Evolutionary conservation across 2,329 filamentous ascomycete species (phyloP).

Genomic region (Exophiala alcalophila): DNA sequence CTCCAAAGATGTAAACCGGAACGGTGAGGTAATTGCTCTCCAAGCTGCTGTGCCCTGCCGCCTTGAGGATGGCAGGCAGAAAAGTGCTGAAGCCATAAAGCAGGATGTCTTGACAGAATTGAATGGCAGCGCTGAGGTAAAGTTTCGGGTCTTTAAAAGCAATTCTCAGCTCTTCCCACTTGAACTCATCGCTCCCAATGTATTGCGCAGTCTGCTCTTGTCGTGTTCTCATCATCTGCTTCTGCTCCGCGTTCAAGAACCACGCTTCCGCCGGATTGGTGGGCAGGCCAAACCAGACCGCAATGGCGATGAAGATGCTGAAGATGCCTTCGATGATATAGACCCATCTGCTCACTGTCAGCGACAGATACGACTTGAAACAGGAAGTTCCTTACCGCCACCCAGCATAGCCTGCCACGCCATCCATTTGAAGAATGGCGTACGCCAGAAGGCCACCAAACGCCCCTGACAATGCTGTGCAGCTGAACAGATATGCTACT

Average conservation of each 20-base stretch:
- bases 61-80: slow-evolving; percentile 40
- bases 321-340: slow-evolving; percentile 53
- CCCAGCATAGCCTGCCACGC: slow-evolving; percentile 44
- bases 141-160: slow-evolving; percentile 37
- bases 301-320: slow-evolving; percentile 41
- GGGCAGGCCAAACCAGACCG: slow-evolving; percentile 44
- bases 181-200: slow-evolving; percentile 33
- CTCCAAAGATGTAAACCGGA: slow-evolving; percentile 42
- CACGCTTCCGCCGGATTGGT: slow-evolving; percentile 44
- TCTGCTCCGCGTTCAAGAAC: slow-evolving; percentile 42
- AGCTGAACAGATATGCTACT: slow-evolving; percentile 46
- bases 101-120: slow-evolving; percentile 42
- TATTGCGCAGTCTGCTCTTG: slow-evolving; percentile 33
- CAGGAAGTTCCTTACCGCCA: no score
- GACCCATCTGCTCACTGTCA: no score
- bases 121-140: slow-evolving; percentile 32
- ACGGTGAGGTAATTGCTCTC: slow-evolving; percentile 41
- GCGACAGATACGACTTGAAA: no score
- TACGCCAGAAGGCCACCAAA: slow-evolving; percentile 53
- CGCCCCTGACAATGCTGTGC: slow-evolving; percentile 48
- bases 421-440: slow-evolving; percentile 51
- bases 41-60: slow-evolving; percentile 39
- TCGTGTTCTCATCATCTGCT: slow-evolving; percentile 37
- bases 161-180: slow-evolving; percentile 40
- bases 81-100: slow-evolving; percentile 42